Conservation (phyloP, 306 rosid genomes). For the Coriaria nepalensis region DNA sequence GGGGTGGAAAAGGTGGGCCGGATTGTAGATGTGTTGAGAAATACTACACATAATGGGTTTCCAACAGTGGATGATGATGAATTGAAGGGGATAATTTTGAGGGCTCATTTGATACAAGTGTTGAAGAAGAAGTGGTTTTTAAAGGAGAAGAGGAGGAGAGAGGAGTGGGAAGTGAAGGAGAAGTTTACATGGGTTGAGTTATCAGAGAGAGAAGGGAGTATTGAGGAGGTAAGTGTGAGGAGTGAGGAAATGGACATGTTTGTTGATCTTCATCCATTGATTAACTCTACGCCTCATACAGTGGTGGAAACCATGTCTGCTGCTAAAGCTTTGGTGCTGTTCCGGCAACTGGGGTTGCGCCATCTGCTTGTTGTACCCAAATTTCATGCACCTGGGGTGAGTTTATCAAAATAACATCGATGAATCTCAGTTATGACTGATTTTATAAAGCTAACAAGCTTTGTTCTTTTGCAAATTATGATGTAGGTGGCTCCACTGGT, state of each 20-base stretch:
- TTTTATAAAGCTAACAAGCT: conserved; percentile 3
- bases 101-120: conserved; percentile 67
- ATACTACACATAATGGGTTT: conserved; percentile 76
- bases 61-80: conserved; percentile 61
- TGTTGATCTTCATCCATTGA: conserved; percentile 80
- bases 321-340: conserved; percentile 82
- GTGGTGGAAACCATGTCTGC: conserved; percentile 64
- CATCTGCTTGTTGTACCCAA: conserved; percentile 79
- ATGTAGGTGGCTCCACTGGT: conserved; percentile 58
- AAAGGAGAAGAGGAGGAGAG: conserved; percentile 59
- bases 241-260: conserved; percentile 74
- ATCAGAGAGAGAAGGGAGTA: conserved; percentile 58
- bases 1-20: conserved; percentile 67
- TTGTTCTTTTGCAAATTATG: conserved; percentile 1
- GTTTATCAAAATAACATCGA: no score
- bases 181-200: conserved; percentile 67
- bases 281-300: conserved; percentile 70
- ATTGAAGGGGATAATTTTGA: conserved; percentile 65
- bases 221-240: conserved; percentile 64
- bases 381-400: conserved; percentile 66
- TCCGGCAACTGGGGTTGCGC: conserved; percentile 76
- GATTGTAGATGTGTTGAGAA: conserved; percentile 63
- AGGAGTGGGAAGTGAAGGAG: conserved; percentile 82
- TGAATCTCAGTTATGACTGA: no score
- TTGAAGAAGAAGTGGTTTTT: conserved; percentile 75